Evolutionary conservation across 768 basidiomycete species (phyloP).

Genomic region (Naganishia onofrii): DNA sequence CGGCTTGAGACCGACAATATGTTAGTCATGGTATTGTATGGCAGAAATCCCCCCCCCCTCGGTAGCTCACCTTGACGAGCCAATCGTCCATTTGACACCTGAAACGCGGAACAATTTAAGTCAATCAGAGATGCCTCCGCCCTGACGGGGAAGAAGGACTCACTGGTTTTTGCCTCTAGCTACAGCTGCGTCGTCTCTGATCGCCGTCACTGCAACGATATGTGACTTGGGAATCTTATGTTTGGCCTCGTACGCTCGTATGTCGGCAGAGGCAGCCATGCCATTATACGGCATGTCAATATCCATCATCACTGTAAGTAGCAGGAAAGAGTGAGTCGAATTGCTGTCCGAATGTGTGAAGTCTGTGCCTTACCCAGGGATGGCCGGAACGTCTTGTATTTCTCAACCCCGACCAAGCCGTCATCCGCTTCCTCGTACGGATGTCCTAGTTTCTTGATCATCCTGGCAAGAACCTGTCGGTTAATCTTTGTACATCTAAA

Average conservation of each 20-base stretch:
- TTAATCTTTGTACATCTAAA: neutral
- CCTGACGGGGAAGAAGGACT: neutral
- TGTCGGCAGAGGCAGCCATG: constrained; percentile 44
- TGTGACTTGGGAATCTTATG: constrained; percentile 22
- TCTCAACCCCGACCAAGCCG: constrained; percentile 7
- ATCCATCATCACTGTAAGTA: constrained; percentile 38
- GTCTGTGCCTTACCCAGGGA: neutral
- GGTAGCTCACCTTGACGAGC: constrained; percentile 2
- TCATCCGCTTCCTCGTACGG: constrained; percentile 20
- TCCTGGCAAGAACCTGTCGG: constrained; percentile 11
- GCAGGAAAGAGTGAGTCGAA: neutral
- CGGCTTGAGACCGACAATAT: neutral
- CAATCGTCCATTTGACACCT: constrained; percentile 17
- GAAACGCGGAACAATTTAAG: too few relatives aligned
- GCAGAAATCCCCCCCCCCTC: neutral
- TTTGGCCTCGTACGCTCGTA: constrained; percentile 40
- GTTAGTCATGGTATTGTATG: neutral
- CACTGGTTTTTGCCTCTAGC: constrained; percentile 18
- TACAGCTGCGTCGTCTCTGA: constrained; percentile 12
- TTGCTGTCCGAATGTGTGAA: neutral
- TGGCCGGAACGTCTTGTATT: constrained; percentile 17
- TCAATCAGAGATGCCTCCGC: too few relatives aligned
- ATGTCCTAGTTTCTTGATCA: constrained; percentile 22
- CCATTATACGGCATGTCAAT: constrained; percentile 50
- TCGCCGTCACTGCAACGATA: constrained; percentile 47